phyloP scores from a whole-genome alignment of 2,329 filamentous ascomycete genomes.

The Pyricularia pennisetigena region DNA sequence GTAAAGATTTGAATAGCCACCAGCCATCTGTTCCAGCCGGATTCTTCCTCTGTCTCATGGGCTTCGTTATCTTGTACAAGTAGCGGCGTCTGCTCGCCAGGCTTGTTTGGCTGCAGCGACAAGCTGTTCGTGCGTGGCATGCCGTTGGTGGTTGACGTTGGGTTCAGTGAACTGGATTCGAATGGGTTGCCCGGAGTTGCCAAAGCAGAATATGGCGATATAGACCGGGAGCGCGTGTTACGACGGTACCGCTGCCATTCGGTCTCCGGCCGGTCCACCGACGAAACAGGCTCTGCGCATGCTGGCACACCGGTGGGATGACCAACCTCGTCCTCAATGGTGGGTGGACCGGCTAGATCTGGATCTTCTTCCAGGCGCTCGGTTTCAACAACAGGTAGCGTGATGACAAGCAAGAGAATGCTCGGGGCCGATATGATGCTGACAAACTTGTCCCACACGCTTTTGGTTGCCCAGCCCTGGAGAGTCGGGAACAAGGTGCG shows the following conservation, averaged over 20 bases:
- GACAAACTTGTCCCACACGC: slow-evolving; percentile 72
- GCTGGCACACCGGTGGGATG: not conserved
- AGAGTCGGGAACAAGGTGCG: slow-evolving; percentile 81
- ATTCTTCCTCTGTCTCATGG: slow-evolving; percentile 2
- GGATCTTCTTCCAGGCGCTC: slow-evolving; percentile 28
- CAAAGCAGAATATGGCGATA: not conserved
- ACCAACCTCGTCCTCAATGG: slow-evolving; percentile 20
- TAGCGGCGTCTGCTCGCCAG: not conserved
- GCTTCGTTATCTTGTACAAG: not conserved
- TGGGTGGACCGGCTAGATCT: slow-evolving; percentile 31
- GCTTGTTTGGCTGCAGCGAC: not conserved
- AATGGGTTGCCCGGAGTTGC: not conserved
- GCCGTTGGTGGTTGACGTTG: not conserved
- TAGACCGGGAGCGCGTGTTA: slow-evolving; percentile 26
- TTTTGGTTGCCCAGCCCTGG: slow-evolving; percentile 71
- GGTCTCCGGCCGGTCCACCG: slow-evolving; percentile 30
- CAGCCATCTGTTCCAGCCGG: slow-evolving; percentile 83
- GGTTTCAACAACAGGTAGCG: slow-evolving; percentile 72
- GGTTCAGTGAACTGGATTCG: not conserved
- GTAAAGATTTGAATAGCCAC: slow-evolving; percentile 77
- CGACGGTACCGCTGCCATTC: slow-evolving; percentile 52
- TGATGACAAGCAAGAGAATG: slow-evolving; percentile 82
- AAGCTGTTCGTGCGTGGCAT: not conserved
- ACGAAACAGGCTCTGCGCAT: slow-evolving; percentile 9
- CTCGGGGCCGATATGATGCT: slow-evolving; percentile 80